A percentile compares a stretch with the other conserved stretches of the same genome.
These are phyloP conservation scores for Saccharomycopsis olivae DNA, from an alignment of 805 yeast genomes.

Conservation along the genomic window DNA sequence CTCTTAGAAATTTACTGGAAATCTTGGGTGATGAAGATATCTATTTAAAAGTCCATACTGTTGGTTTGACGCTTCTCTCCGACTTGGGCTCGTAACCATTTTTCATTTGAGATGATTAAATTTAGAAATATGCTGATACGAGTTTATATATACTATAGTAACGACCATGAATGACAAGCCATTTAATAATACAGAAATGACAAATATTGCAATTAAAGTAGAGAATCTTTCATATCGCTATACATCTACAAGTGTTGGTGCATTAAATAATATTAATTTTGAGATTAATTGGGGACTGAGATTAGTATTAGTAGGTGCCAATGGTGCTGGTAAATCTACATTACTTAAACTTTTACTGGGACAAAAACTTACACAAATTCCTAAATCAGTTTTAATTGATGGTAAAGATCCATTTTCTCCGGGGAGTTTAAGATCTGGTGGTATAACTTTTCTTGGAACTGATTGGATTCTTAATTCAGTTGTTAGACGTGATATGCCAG, in stretches of 20 bases:
- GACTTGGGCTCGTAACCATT: too few species aligned
- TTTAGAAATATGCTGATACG: too few species aligned
- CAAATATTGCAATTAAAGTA: slow-evolving; percentile 50
- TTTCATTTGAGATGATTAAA: too few species aligned
- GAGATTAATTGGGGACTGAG: slow-evolving; percentile 62
- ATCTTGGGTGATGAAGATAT: slow-evolving; percentile 12
- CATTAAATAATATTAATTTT: slow-evolving; percentile 54
- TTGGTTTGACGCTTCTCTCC: too few species aligned
- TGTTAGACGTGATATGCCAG: slow-evolving; percentile 86
- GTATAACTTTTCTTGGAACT: slow-evolving; percentile 80
- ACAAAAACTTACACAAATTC: slow-evolving; percentile 63
- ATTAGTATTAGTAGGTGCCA: slow-evolving; percentile 79
- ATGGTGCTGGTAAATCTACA: slow-evolving; percentile 97
- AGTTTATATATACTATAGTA: too few species aligned
- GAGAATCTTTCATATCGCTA: slow-evolving; percentile 59
- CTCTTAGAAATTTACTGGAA: slow-evolving; percentile 12
- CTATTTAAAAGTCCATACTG: slow-evolving; percentile 13
- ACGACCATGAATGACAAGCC: too few species aligned
- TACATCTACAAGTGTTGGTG: slow-evolving; percentile 45
- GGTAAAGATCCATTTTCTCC: slow-evolving; percentile 85
- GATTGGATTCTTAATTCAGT: slow-evolving; percentile 95
- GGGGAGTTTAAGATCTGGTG: slow-evolving; percentile 32
- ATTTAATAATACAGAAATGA: too few species aligned
- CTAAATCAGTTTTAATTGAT: slow-evolving; percentile 59
- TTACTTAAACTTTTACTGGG: slow-evolving; percentile 80